phyloP scores from a whole-genome alignment of 805 yeast species.

The Suhomyces sp. region DNA sequence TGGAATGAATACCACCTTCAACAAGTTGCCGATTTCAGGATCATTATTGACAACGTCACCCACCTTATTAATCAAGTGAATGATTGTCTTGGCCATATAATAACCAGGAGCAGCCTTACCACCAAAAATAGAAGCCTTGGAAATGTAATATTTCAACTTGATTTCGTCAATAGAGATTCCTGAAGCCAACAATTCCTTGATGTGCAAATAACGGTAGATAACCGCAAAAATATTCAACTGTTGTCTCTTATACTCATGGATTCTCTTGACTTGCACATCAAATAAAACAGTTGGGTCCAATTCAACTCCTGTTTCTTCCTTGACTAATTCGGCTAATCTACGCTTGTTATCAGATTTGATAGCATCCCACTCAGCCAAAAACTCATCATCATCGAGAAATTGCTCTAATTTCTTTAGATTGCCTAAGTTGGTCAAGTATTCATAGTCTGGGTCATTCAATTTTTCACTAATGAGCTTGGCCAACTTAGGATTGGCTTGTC shows the following conservation, averaged over 20 bases:
- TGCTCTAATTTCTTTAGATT: conserved; percentile 64
- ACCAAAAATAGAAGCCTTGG: conserved; percentile 82
- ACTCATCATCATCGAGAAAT: conserved; percentile 63
- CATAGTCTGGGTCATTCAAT: conserved; percentile 61
- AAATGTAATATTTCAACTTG: conserved; percentile 61
- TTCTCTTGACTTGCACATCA: conserved; percentile 91
- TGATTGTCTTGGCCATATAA: conserved; percentile 89
- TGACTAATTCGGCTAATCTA: conserved; percentile 63
- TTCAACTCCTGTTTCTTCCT: conserved; percentile 58
- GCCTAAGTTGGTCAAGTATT: conserved; percentile 65
- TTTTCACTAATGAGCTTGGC: conserved; percentile 70
- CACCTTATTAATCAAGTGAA: conserved; percentile 79
- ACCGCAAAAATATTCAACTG: conserved; percentile 90
- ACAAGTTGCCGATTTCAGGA: conserved; percentile 64
- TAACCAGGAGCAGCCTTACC: conserved; percentile 99
- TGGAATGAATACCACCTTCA: conserved; percentile 85
- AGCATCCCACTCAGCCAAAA: conserved; percentile 65
- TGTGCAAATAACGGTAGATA: conserved; percentile 73
- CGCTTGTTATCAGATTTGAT: conserved; percentile 70
- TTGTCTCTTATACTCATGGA: conserved; percentile 94
- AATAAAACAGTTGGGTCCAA: conserved; percentile 74
- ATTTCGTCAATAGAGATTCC: conserved; percentile 39
- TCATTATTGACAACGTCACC: conserved; percentile 79
- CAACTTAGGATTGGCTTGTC: conserved; percentile 85
- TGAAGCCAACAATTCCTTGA: conserved; percentile 63